Conservation (phyloP, 148 eudicot species). For the Nyssa sinensis region DNA sequence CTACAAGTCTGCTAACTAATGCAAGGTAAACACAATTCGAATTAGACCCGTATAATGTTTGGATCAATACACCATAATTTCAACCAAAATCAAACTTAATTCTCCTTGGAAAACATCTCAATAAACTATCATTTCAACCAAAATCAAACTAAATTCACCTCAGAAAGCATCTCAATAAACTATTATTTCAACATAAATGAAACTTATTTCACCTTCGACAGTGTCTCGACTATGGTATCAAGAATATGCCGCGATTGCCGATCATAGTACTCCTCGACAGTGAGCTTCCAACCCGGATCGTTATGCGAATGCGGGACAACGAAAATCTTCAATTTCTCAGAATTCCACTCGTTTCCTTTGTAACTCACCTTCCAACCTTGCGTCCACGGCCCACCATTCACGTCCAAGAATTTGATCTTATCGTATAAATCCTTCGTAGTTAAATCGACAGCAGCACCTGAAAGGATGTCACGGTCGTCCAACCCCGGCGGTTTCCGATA, state of each 20-base stretch:
- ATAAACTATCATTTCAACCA: not conserved
- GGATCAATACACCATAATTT: no score
- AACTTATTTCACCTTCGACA: conserved; percentile 56
- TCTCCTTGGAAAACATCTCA: not conserved
- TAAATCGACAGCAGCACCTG: conserved; percentile 56
- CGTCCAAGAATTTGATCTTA: conserved; percentile 66
- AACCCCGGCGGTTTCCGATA: conserved; percentile 28
- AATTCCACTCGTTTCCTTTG: conserved; percentile 82
- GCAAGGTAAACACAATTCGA: no score
- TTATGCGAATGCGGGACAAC: conserved; percentile 97
- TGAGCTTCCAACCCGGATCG: conserved; percentile 98
- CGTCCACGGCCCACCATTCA: conserved; percentile 94
- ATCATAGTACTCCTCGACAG: conserved; percentile 93
- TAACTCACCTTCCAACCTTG: conserved; percentile 89
- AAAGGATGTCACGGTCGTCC: conserved; percentile 23
- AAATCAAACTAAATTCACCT: no score
- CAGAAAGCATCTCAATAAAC: no score
- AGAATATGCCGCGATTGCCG: conserved; percentile 81
- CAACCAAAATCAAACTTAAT: not conserved
- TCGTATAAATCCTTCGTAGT: conserved; percentile 87
- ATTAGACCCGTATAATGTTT: no score
- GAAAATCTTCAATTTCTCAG: conserved; percentile 76
- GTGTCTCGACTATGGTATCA: conserved; percentile 90
- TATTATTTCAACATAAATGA: no score
- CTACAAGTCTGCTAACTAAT: no score